Evolutionary conservation across 2,329 filamentous ascomycete species (phyloP).

Genomic region (Colletotrichum higginsianum): DNA sequence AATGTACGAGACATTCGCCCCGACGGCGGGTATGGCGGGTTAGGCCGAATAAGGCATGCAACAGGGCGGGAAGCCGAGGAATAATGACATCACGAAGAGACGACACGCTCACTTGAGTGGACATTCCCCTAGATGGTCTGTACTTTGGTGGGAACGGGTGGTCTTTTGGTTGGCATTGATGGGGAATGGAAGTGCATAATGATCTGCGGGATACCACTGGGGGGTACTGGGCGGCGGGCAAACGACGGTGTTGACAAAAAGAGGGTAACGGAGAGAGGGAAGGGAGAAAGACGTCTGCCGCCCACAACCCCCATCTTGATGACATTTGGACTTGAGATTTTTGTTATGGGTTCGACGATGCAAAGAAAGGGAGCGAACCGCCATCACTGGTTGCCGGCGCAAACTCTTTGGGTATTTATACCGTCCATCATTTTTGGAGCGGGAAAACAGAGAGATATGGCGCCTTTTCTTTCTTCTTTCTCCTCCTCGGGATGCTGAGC

Average conservation of each 20-base stretch:
- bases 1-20: conserved; percentile 64
- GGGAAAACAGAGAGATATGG: conserved; percentile 3
- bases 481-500: background rate
- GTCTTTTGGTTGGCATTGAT: background rate
- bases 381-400: conserved; percentile 24
- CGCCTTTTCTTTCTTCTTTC: background rate
- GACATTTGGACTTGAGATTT: conserved; percentile 29
- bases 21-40: conserved; percentile 52
- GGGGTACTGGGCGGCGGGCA: conserved; percentile 19
- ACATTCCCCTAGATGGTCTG: background rate
- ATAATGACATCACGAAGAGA: conserved; percentile 30
- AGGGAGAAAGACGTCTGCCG: conserved; percentile 6
- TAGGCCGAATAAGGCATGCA: conserved; percentile 45
- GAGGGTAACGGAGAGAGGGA: background rate
- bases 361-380: conserved; percentile 22
- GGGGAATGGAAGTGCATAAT: conserved; percentile 24
- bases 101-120: conserved; percentile 19
- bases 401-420: conserved; percentile 11
- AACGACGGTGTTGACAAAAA: background rate
- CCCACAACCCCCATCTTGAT: conserved; percentile 10
- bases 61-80: conserved; percentile 11
- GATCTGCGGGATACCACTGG: conserved; percentile 34
- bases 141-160: background rate
- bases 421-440: background rate
- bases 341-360: conserved; percentile 30